Conservation (phyloP, 2,329 filamentous ascomycete genomes). For the Penicillium sp. region DNA sequence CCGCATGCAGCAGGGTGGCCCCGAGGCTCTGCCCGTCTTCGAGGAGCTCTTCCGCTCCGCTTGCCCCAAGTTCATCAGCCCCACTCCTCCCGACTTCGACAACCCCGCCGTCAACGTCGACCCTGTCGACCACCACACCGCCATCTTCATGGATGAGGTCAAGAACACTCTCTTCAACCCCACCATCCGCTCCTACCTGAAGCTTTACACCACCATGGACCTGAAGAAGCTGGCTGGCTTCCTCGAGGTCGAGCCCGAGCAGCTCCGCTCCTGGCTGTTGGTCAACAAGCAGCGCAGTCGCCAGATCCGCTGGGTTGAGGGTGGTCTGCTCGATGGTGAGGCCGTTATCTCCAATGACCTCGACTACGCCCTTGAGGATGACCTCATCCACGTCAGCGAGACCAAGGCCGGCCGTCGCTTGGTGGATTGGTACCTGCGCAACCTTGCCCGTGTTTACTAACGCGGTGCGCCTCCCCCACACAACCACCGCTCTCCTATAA, state of each 20-base stretch:
- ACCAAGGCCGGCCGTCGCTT: constrained; percentile 96
- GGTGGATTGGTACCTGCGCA: constrained; percentile 98
- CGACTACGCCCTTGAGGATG: constrained; percentile 95
- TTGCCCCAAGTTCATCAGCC: constrained; percentile 99
- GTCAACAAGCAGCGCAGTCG: constrained; percentile 99
- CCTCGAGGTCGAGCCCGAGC: constrained; percentile 94
- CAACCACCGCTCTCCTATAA: not conserved
- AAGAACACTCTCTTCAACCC: constrained; percentile 99
- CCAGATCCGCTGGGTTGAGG: constrained; percentile 92
- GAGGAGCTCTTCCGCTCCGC: constrained; percentile 96
- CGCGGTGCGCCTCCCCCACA: constrained; percentile 4
- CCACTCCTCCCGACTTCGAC: constrained; percentile 95
- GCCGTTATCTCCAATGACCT: constrained; percentile 91
- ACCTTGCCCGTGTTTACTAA: constrained; percentile 95
- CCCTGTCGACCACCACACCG: constrained; percentile 93
- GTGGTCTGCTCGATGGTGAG: constrained; percentile 87
- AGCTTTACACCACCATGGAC: constrained; percentile 99
- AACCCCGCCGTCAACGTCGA: constrained; percentile 95
- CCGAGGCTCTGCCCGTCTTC: constrained; percentile 92
- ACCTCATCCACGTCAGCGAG: constrained; percentile 97
- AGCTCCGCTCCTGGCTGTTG: constrained; percentile 88
- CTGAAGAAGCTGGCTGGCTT: constrained; percentile 97
- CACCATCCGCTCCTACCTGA: constrained; percentile 96
- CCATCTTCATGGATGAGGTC: constrained; percentile 99
- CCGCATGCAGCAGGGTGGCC: constrained; percentile 93